Percentiles rank a stretch among this genome's conserved stretches.
These are phyloP conservation scores for Trypanosoma boissoni DNA, from an alignment of 208 protist species.

Conservation along the genomic window DNA sequence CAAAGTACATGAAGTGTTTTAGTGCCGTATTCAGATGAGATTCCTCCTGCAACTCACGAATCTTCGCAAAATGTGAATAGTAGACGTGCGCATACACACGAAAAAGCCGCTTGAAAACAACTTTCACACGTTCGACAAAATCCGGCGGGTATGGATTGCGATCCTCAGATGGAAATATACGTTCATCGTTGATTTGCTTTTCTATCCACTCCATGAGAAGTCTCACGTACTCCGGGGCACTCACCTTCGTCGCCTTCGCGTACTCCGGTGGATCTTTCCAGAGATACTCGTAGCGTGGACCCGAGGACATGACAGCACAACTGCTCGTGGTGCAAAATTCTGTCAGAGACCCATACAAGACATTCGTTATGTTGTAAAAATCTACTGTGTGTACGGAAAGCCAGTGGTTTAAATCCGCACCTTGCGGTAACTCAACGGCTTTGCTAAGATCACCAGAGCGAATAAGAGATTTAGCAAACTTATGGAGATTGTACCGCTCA, in stretches of 20 bases:
- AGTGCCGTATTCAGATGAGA: conserved; percentile 98
- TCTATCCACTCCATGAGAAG: conserved; percentile 99
- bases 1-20: conserved; percentile 92
- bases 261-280: conserved; percentile 96
- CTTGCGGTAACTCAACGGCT: conserved; percentile 93
- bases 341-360: conserved; percentile 98
- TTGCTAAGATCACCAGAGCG: conserved; percentile 93
- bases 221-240: conserved; percentile 97
- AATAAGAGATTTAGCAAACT: conserved; percentile 84
- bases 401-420: conserved; percentile 97
- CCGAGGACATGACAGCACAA: conserved; percentile 97
- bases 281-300: conserved; percentile 95
- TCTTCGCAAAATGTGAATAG: conserved; percentile 96
- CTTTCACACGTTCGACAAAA: conserved; percentile 89
- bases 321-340: conserved; percentile 96
- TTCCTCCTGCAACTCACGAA: conserved; percentile 94
- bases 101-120: conserved; percentile 98
- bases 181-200: conserved; percentile 94
- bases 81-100: conserved; percentile 99
- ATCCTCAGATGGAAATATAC: conserved; percentile 95
- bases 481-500: conserved; percentile 94
- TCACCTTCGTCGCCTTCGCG: conserved; percentile 94
- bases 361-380: conserved; percentile 99
- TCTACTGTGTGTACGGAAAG: conserved; percentile 98
- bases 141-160: conserved; percentile 84